Conservation (phyloP, 2,329 filamentous ascomycete genomes). For the Fusarium sulawesiense region DNA sequence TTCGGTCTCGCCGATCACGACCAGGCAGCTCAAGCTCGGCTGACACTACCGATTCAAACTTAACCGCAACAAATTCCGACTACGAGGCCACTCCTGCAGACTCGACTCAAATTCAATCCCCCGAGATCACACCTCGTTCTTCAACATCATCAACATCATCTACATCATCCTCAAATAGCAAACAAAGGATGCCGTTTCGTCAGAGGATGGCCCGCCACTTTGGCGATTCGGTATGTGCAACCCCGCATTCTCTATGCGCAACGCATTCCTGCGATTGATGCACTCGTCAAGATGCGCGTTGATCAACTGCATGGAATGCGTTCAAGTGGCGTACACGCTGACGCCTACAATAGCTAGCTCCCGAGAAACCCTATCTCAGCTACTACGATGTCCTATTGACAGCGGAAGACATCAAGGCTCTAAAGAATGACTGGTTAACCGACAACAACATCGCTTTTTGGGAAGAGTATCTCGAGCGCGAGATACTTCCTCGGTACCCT, state of each 20-base stretch:
- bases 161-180: conserved; percentile 31
- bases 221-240: conserved; percentile 58
- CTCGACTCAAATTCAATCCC: conserved; percentile 20
- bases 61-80: conserved; percentile 39
- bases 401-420: conserved; percentile 85
- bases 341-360: conserved; percentile 59
- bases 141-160: conserved; percentile 21
- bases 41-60: conserved; percentile 35
- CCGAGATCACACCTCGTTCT: conserved; percentile 24
- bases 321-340: conserved; percentile 15
- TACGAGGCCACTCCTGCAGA: conserved; percentile 34
- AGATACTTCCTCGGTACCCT: conserved; percentile 82
- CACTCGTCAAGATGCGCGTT: conserved; percentile 24
- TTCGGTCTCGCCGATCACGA: conserved; percentile 38
- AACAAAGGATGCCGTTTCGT: conserved; percentile 53
- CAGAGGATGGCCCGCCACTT: conserved; percentile 60
- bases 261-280: conserved; percentile 12
- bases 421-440: conserved; percentile 95
- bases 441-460: conserved; percentile 98
- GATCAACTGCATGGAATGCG: conserved; percentile 19
- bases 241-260: conserved; percentile 28
- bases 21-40: conserved; percentile 39
- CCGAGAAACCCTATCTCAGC: conserved; percentile 54
- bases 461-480: conserved; percentile 96
- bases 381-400: conserved; percentile 69